These are phyloP conservation scores for Tubosaeta brunneosetosa DNA, from an alignment of 768 basidiomycete species.

Conservation along the genomic window DNA sequence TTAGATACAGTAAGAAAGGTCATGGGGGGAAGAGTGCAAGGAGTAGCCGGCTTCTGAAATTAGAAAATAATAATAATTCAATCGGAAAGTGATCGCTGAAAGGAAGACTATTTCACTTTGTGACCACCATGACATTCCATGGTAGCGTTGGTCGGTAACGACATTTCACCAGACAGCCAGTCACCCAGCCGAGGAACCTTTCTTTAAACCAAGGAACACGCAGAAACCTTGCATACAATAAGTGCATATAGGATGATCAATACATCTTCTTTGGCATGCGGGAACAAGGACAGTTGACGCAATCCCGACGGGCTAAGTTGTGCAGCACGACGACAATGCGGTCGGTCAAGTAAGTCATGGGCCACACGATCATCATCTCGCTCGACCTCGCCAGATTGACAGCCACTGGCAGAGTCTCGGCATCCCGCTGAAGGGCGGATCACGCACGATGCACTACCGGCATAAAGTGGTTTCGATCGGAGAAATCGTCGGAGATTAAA, in stretches of 20 bases:
- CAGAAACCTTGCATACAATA: not conserved
- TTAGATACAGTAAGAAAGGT: slow-evolving; percentile 8
- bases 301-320: not conserved
- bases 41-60: slow-evolving; percentile 29
- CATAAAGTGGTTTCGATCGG: slow-evolving; percentile 16
- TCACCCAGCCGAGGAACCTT: not conserved
- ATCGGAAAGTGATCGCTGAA: slow-evolving; percentile 20
- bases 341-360: not conserved
- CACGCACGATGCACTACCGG: slow-evolving; percentile 8
- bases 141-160: not conserved
- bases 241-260: not conserved
- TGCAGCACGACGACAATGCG: not conserved
- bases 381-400: not conserved
- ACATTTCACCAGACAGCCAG: not conserved
- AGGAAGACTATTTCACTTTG: slow-evolving; percentile 1
- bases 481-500: slow-evolving; percentile 18
- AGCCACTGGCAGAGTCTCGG: slow-evolving; percentile 6
- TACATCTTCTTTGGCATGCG: slow-evolving; percentile 1
- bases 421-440: slow-evolving; percentile 20
- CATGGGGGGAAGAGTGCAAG: slow-evolving; percentile 28
- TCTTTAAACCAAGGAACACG: not conserved
- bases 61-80: slow-evolving; percentile 28
- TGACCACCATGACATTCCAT: not conserved
- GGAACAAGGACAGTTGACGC: not conserved
- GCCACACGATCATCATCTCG: slow-evolving; percentile 2